Evolutionary conservation across 148 eudicot genomes (phyloP).

Genomic region (Spergularia marina): DNA sequence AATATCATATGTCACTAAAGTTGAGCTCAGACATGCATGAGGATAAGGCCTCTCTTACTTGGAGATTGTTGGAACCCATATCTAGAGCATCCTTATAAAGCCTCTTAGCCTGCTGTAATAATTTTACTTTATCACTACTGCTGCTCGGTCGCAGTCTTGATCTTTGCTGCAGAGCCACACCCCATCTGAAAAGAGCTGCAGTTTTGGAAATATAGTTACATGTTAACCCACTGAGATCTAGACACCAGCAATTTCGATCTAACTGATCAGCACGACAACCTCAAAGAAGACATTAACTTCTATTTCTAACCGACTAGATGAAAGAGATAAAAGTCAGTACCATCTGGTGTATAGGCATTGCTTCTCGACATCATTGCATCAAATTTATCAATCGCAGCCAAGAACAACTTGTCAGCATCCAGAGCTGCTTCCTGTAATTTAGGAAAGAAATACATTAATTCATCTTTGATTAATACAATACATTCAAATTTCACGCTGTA

Average conservation of each 20-base stretch:
- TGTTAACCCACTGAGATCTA: neutral
- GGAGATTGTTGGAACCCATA: constrained; percentile 66
- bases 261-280: neutral
- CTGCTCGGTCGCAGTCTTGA: constrained; percentile 66
- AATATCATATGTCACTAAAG: constrained; percentile 28
- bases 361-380: constrained; percentile 94
- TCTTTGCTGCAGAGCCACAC: constrained; percentile 77
- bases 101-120: constrained; percentile 84
- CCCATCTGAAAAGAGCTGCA: constrained; percentile 98
- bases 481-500: no score
- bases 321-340: constrained; percentile 32
- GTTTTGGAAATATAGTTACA: neutral
- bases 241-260: neutral
- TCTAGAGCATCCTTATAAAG: constrained; percentile 85
- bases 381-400: constrained; percentile 95
- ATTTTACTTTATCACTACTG: constrained; percentile 70
- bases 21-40: constrained; percentile 70
- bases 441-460: neutral
- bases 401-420: constrained; percentile 90
- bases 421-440: constrained; percentile 69
- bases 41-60: constrained; percentile 62
- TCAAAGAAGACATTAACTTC: neutral
- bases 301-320: neutral
- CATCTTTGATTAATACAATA: neutral
- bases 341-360: constrained; percentile 82